Percentiles rank a stretch among this genome's conserved stretches.
Evolutionary conservation across 345 rosid genomes (phyloP).

Genomic region (Linum trigynum): DNA sequence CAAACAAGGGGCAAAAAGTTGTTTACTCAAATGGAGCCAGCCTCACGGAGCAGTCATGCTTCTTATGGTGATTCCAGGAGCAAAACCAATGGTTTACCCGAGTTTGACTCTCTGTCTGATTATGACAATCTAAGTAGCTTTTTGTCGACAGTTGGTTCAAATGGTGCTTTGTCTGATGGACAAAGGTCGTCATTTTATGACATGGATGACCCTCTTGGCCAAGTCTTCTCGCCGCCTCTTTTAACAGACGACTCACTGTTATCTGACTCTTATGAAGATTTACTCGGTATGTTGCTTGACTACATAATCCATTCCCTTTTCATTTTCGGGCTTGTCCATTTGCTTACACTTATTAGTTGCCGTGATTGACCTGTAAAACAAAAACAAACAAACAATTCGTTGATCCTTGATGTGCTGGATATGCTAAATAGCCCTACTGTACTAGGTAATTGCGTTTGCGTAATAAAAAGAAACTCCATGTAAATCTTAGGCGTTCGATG

Average conservation of each 20-base stretch:
- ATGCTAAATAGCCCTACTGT: background rate
- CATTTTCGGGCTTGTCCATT: background rate
- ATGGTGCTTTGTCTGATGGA: conserved; percentile 45
- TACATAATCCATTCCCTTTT: background rate
- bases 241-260: conserved; percentile 66
- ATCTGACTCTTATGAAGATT: conserved; percentile 76
- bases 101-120: conserved; percentile 54
- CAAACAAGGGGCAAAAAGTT: conserved; percentile 42
- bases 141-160: conserved; percentile 52
- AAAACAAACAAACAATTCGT: background rate
- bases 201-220: conserved; percentile 52
- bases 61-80: conserved; percentile 35
- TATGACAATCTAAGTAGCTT: conserved; percentile 64
- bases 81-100: conserved; percentile 52
- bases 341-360: background rate
- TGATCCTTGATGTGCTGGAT: background rate
- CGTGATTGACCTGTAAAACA: background rate
- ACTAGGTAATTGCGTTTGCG: too few relatives aligned
- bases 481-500: background rate
- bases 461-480: background rate
- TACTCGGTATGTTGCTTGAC: conserved; percentile 49
- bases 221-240: conserved; percentile 88
- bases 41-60: conserved; percentile 33
- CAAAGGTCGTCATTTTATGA: conserved; percentile 45
- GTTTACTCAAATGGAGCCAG: conserved; percentile 40